phyloP scores from a whole-genome alignment of 331 rosid species.

The Pyracantha coccinea region DNA sequence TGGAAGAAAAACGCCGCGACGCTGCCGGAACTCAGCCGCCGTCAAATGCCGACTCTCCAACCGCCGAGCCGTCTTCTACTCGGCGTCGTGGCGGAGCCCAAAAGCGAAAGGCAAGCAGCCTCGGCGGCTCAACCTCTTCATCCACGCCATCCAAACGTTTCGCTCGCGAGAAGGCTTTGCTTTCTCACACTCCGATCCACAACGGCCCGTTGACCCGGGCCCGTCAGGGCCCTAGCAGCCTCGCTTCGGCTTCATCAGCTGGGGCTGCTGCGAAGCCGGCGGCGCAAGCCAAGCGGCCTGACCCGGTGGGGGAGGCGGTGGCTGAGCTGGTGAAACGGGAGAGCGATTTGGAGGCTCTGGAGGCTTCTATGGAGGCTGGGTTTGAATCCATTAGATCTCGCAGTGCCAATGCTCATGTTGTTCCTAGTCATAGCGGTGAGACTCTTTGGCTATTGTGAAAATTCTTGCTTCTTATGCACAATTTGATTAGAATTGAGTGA shows the following conservation, averaged over 20 bases:
- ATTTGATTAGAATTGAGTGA: not conserved
- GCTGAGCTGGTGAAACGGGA: constrained; percentile 49
- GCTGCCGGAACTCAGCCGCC: constrained; percentile 40
- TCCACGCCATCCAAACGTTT: constrained; percentile 74
- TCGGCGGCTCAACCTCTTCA: constrained; percentile 44
- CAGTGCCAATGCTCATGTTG: constrained; percentile 51
- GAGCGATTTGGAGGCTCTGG: constrained; percentile 53
- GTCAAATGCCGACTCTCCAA: constrained; percentile 43
- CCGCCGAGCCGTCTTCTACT: constrained; percentile 57
- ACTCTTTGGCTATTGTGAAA: constrained; percentile 8
- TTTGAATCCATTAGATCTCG: constrained; percentile 82
- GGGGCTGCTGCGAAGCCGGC: constrained; percentile 11
- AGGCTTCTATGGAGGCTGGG: constrained; percentile 59
- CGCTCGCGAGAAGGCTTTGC: constrained; percentile 67
- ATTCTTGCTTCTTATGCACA: constrained; percentile 10
- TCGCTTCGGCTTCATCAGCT: constrained; percentile 5
- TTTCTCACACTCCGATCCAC: constrained; percentile 48
- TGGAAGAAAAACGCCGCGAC: constrained; percentile 92
- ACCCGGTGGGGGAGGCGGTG: constrained; percentile 24
- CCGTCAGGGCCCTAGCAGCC: constrained; percentile 73
- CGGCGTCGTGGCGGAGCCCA: constrained; percentile 73
- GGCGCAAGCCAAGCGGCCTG: constrained; percentile 27
- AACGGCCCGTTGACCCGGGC: constrained; percentile 91
- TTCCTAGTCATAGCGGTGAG: constrained; percentile 93
- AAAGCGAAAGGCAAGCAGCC: constrained; percentile 52